Percentiles rank a stretch among this genome's conserved stretches.
Conservation (phyloP, 257 asterid species). For the Paraleonurus japonicus region DNA sequence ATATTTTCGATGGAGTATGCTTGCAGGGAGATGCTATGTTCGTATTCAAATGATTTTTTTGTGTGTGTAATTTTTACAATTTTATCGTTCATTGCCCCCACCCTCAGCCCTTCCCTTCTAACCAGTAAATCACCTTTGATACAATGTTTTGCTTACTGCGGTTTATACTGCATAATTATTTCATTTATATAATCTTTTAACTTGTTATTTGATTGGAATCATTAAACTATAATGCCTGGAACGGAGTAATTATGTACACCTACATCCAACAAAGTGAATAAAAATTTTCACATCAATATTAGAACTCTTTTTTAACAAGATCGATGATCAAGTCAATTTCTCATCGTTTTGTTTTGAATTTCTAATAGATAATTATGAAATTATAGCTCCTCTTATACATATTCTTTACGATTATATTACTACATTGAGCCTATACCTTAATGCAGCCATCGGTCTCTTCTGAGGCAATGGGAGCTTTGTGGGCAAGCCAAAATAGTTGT, state of each 20-base stretch:
- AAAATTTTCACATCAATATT: neutral
- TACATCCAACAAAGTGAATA: neutral
- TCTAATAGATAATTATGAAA: neutral
- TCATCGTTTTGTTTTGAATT: neutral
- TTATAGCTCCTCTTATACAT: neutral
- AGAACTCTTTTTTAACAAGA: neutral
- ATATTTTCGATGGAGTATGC: neutral
- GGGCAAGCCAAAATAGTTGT: slow-evolving; percentile 97
- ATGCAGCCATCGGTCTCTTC: slow-evolving; percentile 76
- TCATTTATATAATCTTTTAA: neutral
- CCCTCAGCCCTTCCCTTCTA: neutral
- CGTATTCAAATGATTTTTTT: neutral
- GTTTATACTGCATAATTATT: neutral
- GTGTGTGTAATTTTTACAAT: neutral
- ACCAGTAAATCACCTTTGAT: neutral
- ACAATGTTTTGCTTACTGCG: neutral
- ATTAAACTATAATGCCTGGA: neutral
- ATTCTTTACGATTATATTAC: neutral
- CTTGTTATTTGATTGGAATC: neutral
- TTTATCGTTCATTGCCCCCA: neutral
- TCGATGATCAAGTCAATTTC: neutral
- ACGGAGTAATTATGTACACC: neutral
- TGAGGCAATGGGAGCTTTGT: slow-evolving; percentile 84
- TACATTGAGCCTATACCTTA: neutral
- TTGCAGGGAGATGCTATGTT: neutral